Percentiles rank a stretch among this genome's conserved stretches.
Evolutionary conservation across 208 protist species (phyloP).

Genomic region (Leishmania gerbilli): DNA sequence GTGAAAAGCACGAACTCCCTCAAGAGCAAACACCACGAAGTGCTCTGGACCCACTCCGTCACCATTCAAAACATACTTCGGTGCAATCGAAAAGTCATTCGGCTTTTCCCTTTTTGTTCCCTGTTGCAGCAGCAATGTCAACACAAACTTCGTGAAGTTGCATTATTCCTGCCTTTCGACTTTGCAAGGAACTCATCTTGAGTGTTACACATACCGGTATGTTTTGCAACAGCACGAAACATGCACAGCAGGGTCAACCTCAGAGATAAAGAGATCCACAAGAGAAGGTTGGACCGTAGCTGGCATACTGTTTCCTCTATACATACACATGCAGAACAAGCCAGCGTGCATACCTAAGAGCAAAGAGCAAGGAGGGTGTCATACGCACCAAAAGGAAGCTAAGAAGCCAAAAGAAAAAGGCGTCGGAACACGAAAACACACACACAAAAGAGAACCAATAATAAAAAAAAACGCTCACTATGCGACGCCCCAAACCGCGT

Average conservation of each 20-base stretch:
- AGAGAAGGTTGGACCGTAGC: background rate
- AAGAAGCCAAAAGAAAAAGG: background rate
- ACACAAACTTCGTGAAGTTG: background rate
- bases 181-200: background rate
- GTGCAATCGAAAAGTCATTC: background rate
- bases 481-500: background rate
- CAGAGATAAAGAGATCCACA: background rate
- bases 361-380: background rate
- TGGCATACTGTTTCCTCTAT: background rate
- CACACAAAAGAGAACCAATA: conserved; percentile 2
- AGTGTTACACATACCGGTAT: background rate
- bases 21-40: background rate
- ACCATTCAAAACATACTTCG: background rate
- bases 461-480: too few species aligned
- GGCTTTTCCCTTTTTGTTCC: background rate
- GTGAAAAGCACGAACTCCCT: background rate
- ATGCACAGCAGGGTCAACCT: background rate
- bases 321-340: background rate
- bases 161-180: background rate
- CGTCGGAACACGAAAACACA: background rate
- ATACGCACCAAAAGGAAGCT: background rate
- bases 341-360: background rate
- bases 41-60: background rate
- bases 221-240: too few species aligned
- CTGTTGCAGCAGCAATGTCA: background rate